A percentile compares a stretch with the other conserved stretches of the same genome.
Evolutionary conservation across 306 rosid genomes (phyloP).

Genomic region (Cucurbita pepo): DNA sequence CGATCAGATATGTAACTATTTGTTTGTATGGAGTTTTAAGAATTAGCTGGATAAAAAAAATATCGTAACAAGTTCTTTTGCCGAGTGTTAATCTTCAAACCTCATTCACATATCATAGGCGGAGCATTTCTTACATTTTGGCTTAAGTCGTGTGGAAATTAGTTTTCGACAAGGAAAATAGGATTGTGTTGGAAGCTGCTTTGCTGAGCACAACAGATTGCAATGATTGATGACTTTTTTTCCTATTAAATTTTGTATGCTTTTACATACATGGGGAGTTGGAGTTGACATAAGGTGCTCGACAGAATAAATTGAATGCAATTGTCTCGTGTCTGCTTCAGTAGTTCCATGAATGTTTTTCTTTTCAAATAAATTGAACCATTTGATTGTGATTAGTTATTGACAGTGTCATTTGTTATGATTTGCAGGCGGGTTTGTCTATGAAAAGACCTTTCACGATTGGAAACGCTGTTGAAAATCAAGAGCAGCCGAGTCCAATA

Average conservation of each 20-base stretch:
- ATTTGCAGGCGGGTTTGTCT: constrained; percentile 45
- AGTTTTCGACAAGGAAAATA: not conserved
- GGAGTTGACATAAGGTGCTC: not conserved
- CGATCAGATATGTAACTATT: not conserved
- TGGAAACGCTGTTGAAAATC: constrained; percentile 39
- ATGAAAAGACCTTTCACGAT: constrained; percentile 21
- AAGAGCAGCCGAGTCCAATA: constrained; percentile 81
- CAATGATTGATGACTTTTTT: not conserved
- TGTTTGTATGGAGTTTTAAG: not conserved
- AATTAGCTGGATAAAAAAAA: not conserved
- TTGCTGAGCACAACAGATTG: too few species aligned
- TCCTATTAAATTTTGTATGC: not conserved
- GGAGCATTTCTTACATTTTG: not conserved
- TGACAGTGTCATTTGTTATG: constrained; percentile 2
- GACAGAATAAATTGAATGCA: not conserved
- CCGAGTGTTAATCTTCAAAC: not conserved
- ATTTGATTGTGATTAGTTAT: not conserved
- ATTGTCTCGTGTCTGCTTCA: not conserved
- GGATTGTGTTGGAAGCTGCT: not conserved
- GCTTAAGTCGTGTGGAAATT: not conserved
- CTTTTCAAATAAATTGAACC: not conserved
- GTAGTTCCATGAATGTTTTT: not conserved
- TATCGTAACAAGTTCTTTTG: not conserved
- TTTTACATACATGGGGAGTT: not conserved
- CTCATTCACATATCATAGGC: not conserved